Evolutionary conservation across 2,329 filamentous ascomycete species (phyloP), one percentile per base, ranked within the genome.

Genomic region (Trichoderma endophyticum): DNA sequence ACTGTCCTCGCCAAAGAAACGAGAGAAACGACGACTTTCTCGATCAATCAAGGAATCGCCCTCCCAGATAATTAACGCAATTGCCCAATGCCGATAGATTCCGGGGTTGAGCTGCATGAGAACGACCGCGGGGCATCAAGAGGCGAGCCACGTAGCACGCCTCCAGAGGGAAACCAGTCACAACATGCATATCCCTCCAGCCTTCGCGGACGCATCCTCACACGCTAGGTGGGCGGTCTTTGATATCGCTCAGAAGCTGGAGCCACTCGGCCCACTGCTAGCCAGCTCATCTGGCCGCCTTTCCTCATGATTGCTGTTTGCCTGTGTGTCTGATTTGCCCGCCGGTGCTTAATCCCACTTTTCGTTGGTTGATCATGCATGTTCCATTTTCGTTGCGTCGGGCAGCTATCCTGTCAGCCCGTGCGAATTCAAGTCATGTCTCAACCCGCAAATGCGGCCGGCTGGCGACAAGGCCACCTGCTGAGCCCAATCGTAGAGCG

Each of bases 111-210:
- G 76, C 77, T 78, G 76, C 77, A 71, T 76, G 76, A 76, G 75
- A 74, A 75, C 74, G 71, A 71, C 76, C 74, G 73, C 74, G 76
- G 76, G 73, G 75, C 76, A 76, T 75, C 73, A 59, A 75, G 75
- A 79, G 73, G 74, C 77, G 77, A 78, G 79, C 79, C 79, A 81
- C 79, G 79, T 80, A 80, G 79, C 79, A 80, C 75, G 72, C 71
- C 74, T 76, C 76, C 74, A 74, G 75, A 76, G 76, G 73, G 75
- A 77, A 77, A 76, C 76, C 77, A 77, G 72, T 66, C 61, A 54
- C 65, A 36, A 36, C 66, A 43, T 65, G 70, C 67, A 73, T 70
- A 51, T 69, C 56, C 61, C 64, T 68, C 57, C 72, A 73, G 57
- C 66, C 68, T 68, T 66, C 56, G 57, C 75, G 72, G 74, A 72